Evolutionary conservation across 345 rosid species (phyloP).

Genomic region (Salix viminalis): DNA sequence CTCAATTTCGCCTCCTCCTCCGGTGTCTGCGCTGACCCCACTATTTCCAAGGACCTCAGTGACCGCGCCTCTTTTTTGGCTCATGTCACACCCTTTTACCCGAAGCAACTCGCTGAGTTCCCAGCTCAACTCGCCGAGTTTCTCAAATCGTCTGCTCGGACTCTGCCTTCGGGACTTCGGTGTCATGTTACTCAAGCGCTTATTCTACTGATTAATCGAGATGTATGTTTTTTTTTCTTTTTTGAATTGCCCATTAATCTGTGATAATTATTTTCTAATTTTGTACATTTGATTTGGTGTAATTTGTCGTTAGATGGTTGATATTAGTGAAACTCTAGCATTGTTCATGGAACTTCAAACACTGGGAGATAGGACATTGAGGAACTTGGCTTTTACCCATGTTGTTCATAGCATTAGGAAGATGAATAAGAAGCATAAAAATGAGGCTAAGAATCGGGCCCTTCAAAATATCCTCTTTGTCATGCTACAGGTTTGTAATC

Average conservation of each 20-base stretch:
- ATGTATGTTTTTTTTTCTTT: slow-evolving; percentile 31
- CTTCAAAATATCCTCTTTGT: slow-evolving; percentile 76
- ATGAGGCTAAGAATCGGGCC: slow-evolving; percentile 61
- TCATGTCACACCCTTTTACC: slow-evolving; percentile 79
- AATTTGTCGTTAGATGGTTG: slow-evolving; percentile 48
- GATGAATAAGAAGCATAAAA: slow-evolving; percentile 71
- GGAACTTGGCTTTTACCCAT: slow-evolving; percentile 75
- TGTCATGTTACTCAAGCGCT: slow-evolving; percentile 69
- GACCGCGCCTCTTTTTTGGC: slow-evolving; percentile 76
- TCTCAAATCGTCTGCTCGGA: slow-evolving; percentile 54
- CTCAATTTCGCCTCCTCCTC: slow-evolving; percentile 61
- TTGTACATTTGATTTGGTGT: not conserved
- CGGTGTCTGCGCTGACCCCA: slow-evolving; percentile 58
- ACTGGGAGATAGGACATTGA: slow-evolving; percentile 62
- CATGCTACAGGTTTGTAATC: slow-evolving; percentile 54
- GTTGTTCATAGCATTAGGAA: slow-evolving; percentile 69
- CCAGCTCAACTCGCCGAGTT: slow-evolving; percentile 69
- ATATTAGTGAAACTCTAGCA: slow-evolving; percentile 56
- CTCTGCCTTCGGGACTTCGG: slow-evolving; percentile 76
- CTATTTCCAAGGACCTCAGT: slow-evolving; percentile 72
- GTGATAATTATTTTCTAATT: not conserved
- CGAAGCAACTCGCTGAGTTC: slow-evolving; percentile 54
- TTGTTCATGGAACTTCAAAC: slow-evolving; percentile 85
- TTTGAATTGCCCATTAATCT: not conserved
- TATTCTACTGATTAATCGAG: slow-evolving; percentile 61